Evolutionary conservation across 2,329 filamentous ascomycete species (phyloP), one percentile per base, ranked within the genome.

Genomic region (Phyllachora maydis): DNA sequence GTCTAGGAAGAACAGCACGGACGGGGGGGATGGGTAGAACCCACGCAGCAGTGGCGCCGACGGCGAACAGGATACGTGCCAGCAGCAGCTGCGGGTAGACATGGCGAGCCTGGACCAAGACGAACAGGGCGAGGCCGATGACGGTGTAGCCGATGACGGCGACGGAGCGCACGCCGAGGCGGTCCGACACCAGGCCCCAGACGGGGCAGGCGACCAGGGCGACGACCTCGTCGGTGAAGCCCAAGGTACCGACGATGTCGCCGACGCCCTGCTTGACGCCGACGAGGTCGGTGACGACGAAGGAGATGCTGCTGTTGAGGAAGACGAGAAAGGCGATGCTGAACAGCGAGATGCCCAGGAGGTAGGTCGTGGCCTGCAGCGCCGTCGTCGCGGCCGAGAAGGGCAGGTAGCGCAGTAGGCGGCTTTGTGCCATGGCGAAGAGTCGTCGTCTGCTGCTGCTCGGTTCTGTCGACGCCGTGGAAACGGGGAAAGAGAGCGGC

Each of bases 321-420:
- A 90, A 90, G 38, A 90, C 79, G 33, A 90, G 72, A 52, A 88
- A 88, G 26, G 75, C 74, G 40, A 90, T 88, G 46, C 71, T 79
- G 55, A 85, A 85, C 36, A 90, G 67, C 30, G 75, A 77, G 39
- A 88, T 75, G 41, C 72, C 73, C 32, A 82, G 59, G 17, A 90
- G 66, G 45, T 90, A 90, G 15, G 77, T 75, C 27, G 62, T 45
- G n/a, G 65, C 68, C 39, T 74, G 67, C 11, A 63, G 42, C 4
- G 56, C 49, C 8, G 67, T 70, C n/a, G 64, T 66, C 21, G 59
- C 55, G 12, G 54, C 44, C 30, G 64, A 54, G 46, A 73, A 72
- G 14, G 67, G 67, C 25, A 67, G 47, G 30, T 53, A 45, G 27
- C 53, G 56, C 31, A 61, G 36, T 20, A 46, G 20, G n/a, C n/a